Evolutionary conservation across 2,329 filamentous ascomycete species (phyloP).

Genomic region (Exophiala sideris): DNA sequence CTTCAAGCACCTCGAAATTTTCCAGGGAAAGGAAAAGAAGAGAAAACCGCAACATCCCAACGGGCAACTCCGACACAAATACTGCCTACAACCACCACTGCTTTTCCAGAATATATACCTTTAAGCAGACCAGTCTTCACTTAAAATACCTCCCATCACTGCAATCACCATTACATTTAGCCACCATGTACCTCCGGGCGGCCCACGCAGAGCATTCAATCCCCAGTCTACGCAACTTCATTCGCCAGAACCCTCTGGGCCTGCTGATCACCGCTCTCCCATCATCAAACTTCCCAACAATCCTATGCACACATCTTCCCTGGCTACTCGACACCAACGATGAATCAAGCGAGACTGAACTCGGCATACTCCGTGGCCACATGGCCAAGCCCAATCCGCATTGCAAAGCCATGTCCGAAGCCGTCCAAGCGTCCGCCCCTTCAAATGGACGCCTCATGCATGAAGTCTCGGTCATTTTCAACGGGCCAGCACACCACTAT

Average conservation of each 20-base stretch:
- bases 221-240: slow-evolving; percentile 52
- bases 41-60: too few species aligned
- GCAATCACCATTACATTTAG: neutral
- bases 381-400: slow-evolving; percentile 63
- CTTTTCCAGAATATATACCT: too few species aligned
- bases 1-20: too few species aligned
- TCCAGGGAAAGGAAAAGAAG: too few species aligned
- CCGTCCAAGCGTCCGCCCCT: slow-evolving; percentile 24
- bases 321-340: slow-evolving; percentile 53
- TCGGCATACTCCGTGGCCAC: slow-evolving; percentile 56
- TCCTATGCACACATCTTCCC: slow-evolving; percentile 61
- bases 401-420: slow-evolving; percentile 57
- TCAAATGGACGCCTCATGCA: slow-evolving; percentile 33
- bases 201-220: slow-evolving; percentile 53
- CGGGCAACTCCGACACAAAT: too few species aligned
- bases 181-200: slow-evolving; percentile 57
- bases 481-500: slow-evolving; percentile 57
- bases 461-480: slow-evolving; percentile 64
- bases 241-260: slow-evolving; percentile 60
- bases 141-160: too few species aligned
- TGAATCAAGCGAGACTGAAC: slow-evolving; percentile 38
- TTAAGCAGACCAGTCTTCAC: too few species aligned
- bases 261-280: slow-evolving; percentile 61
- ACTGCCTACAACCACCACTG: too few species aligned
- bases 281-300: slow-evolving; percentile 47